phyloP scores from a whole-genome alignment of 129 eudicot genomes.

The Saussurea involucrata region DNA sequence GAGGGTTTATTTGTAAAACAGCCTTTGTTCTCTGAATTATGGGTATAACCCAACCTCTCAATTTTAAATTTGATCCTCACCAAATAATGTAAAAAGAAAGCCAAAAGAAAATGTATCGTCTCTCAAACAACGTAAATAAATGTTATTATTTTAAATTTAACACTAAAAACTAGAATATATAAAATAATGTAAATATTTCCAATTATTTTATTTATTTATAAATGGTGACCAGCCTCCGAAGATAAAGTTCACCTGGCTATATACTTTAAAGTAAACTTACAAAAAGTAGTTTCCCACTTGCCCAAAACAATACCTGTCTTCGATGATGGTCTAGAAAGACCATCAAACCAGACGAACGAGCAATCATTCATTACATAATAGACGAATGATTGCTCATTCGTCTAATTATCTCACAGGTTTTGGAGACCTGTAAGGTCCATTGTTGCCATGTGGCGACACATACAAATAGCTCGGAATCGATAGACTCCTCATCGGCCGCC shows the following conservation, averaged over 20 bases:
- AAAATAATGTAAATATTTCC: background rate
- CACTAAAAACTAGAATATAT: too few relatives aligned
- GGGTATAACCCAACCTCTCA: too few relatives aligned
- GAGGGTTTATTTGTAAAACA: too few relatives aligned
- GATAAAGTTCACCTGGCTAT: background rate
- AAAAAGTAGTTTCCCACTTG: background rate
- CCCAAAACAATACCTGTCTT: background rate
- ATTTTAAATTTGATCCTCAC: too few relatives aligned
- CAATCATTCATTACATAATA: background rate
- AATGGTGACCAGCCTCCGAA: background rate
- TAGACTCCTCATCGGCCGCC: constrained; percentile 37
- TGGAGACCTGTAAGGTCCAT: constrained; percentile 42
- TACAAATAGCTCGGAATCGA: constrained; percentile 33
- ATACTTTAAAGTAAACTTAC: background rate
- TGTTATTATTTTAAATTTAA: too few relatives aligned
- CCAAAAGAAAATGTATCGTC: too few relatives aligned
- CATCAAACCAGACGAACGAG: background rate
- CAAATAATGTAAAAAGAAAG: too few relatives aligned
- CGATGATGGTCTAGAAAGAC: too few relatives aligned
- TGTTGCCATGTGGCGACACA: constrained; percentile 26
- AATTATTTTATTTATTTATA: background rate
- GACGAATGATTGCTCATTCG: background rate
- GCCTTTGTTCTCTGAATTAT: too few relatives aligned
- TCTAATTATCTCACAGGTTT: constrained; percentile 31
- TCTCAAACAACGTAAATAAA: too few relatives aligned